phyloP scores from a whole-genome alignment of 768 basidiomycete species.

The Sutorius australiensis region DNA sequence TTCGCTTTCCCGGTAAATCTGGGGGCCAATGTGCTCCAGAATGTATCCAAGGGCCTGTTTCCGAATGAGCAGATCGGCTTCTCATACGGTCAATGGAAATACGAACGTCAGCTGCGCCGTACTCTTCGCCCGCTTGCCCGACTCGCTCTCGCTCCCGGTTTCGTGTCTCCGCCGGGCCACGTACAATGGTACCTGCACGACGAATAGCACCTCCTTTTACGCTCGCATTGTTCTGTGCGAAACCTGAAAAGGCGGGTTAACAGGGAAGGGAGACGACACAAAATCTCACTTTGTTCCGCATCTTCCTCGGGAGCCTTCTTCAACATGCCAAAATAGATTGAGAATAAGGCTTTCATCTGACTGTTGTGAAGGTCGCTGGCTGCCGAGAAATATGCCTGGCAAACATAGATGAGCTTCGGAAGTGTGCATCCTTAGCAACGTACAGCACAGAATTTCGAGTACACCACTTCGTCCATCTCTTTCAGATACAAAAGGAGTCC shows the following conservation, averaged over 20 bases:
- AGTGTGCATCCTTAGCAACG: constrained; percentile 26
- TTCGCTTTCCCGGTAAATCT: constrained; percentile 79
- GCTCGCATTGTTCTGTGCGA: constrained; percentile 32
- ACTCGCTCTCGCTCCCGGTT: constrained; percentile 47
- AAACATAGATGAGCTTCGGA: constrained; percentile 2
- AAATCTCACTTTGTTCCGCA: constrained; percentile 57
- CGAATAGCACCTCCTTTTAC: constrained; percentile 60
- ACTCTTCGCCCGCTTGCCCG: constrained; percentile 52
- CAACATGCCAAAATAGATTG: constrained; percentile 52
- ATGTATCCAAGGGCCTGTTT: constrained; percentile 68
- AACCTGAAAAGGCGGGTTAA: constrained; percentile 36
- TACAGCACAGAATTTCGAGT: constrained; percentile 88
- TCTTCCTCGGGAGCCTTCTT: constrained; percentile 73
- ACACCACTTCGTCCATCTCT: constrained; percentile 91
- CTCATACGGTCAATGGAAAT: not conserved
- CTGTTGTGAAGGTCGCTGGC: constrained; percentile 75
- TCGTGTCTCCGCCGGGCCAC: constrained; percentile 61
- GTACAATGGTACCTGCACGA: constrained; percentile 82
- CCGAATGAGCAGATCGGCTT: not conserved
- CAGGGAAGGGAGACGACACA: not conserved
- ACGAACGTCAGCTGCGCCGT: constrained; percentile 68
- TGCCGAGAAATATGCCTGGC: constrained; percentile 85
- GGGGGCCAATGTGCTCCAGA: constrained; percentile 69
- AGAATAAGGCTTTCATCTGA: constrained; percentile 75
- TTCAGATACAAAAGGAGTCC: constrained; percentile 90